Base-by-base conservation (phyloP, 2,329 filamentous ascomycete genomes). In the Pseudogymnoascus sp. region DNA sequence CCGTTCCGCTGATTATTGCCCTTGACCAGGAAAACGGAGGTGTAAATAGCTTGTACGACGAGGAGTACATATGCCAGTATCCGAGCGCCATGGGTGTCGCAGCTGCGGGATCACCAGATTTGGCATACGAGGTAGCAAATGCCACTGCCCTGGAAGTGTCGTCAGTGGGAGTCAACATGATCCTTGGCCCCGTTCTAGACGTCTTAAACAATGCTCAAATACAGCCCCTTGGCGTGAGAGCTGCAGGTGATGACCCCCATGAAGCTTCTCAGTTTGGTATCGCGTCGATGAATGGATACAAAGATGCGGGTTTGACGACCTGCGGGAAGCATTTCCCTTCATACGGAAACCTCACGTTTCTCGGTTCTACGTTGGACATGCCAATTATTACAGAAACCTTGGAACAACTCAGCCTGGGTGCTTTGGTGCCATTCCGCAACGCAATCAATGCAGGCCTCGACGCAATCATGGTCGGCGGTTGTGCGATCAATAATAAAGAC, bases 21-120 rank as follows among this genome's bases (percentile, higher is more conserved):
- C 80, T 97, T 38, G 95, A 97, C 73, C 95, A 99, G 74, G 95
- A 99, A 75, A 97, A 99, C 85, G 95, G 95, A 67, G 93, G 93
- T 2, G 93, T 97, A 74, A 97, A 97, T 78, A 96, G 91, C 76
- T 82, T 97, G 2, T 97, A 96, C 72, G 93, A 97, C 74, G 92
- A 96, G 70, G 91, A 95, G 71, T 95, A 93, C 73, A 93, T 97
- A 69, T 92, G 91, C 68, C 95, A 97, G 74, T 99, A 96, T 69
- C 95, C 95, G 7, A 96, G 93, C 72, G 90, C 93, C 66, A 97
- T 99, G 93, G 93, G 93, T 11, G 83, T 97, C 65, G 92, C 93
- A n/a, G 95, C 95, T 21, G 92, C 93, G 4, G 91, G 93, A 24
- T 93, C 88, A 10, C 87, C 87, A 37, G 86, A 95, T 10, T 79